These are phyloP conservation scores for Chytriomyces sp. DNA, from an alignment of 192 early-diverging fungal species.

Conservation along the genomic window DNA sequence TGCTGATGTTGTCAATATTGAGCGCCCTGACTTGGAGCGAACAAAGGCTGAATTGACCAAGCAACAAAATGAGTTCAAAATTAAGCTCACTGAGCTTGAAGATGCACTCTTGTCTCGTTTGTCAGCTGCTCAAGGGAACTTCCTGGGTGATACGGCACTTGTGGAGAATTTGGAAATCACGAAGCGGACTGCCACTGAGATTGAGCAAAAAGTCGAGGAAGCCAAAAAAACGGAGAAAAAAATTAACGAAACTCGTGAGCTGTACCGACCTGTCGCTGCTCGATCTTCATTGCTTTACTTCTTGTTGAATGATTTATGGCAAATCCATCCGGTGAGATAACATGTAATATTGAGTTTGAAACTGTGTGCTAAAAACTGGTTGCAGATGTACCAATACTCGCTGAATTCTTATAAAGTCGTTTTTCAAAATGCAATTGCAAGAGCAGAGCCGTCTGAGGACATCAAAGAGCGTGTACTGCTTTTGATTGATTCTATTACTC, in stretches of 20 bases:
- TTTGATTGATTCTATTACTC: slow-evolving; percentile 65
- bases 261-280: slow-evolving; percentile 67
- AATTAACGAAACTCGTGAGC: slow-evolving; percentile 69
- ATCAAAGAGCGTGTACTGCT: slow-evolving; percentile 60
- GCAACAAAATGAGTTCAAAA: slow-evolving; percentile 72
- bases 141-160: slow-evolving; percentile 66
- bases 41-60: slow-evolving; percentile 69
- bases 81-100: slow-evolving; percentile 64
- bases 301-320: slow-evolving; percentile 66
- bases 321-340: slow-evolving; percentile 57
- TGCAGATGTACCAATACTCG: slow-evolving; percentile 68
- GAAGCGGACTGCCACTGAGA: slow-evolving; percentile 65
- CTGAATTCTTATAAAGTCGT: slow-evolving; percentile 71
- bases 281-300: slow-evolving; percentile 66
- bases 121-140: slow-evolving; percentile 65
- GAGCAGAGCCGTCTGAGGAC: slow-evolving; percentile 61
- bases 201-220: slow-evolving; percentile 67
- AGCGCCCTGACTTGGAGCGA: slow-evolving; percentile 63
- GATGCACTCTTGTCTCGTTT: slow-evolving; percentile 62
- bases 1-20: slow-evolving; percentile 70
- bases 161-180: slow-evolving; percentile 69
- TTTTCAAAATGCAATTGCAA: slow-evolving; percentile 62
- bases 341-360: background rate
- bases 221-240: slow-evolving; percentile 69
- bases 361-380: background rate